Evolutionary conservation across 305 asterid species (phyloP).

Genomic region (Fraxinus sp.): DNA sequence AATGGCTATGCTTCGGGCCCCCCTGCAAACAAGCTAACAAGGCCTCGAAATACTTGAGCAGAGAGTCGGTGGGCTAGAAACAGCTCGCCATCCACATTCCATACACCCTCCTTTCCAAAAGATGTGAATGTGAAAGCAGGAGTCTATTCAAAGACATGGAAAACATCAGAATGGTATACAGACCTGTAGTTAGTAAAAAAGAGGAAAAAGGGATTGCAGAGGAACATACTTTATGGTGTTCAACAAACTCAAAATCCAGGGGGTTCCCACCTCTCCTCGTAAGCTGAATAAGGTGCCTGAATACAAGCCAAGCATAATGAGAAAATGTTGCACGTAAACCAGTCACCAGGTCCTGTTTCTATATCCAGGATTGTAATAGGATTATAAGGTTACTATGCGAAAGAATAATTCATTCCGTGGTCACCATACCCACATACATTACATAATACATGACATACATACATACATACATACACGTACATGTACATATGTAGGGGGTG

Average conservation of each 20-base stretch:
- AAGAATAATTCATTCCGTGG: background rate
- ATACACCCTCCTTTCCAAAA: conserved; percentile 71
- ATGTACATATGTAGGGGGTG: background rate
- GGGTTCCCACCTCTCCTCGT: conserved; percentile 85
- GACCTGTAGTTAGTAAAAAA: background rate
- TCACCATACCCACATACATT: background rate
- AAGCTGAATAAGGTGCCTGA: conserved; percentile 94
- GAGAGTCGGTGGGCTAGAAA: conserved; percentile 81
- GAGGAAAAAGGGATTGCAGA: background rate
- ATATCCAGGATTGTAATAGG: background rate
- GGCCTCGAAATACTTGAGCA: conserved; percentile 94
- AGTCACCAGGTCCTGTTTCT: background rate
- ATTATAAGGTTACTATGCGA: background rate
- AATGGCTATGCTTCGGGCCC: conserved; percentile 60
- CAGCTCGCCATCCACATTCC: conserved; percentile 95
- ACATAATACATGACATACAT: no score
- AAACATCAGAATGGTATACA: background rate
- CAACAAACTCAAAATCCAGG: conserved; percentile 72
- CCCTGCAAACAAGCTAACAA: conserved; percentile 73
- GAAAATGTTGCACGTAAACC: conserved; percentile 5
- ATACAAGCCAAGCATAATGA: conserved; percentile 17
- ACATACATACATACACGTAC: no score
- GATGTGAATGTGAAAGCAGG: conserved; percentile 87
- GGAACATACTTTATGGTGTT: conserved; percentile 78
- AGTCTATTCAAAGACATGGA: conserved; percentile 45